These are phyloP conservation scores for Termitomyces sp. DNA, from an alignment of 768 basidiomycete genomes.

Conservation along the genomic window DNA sequence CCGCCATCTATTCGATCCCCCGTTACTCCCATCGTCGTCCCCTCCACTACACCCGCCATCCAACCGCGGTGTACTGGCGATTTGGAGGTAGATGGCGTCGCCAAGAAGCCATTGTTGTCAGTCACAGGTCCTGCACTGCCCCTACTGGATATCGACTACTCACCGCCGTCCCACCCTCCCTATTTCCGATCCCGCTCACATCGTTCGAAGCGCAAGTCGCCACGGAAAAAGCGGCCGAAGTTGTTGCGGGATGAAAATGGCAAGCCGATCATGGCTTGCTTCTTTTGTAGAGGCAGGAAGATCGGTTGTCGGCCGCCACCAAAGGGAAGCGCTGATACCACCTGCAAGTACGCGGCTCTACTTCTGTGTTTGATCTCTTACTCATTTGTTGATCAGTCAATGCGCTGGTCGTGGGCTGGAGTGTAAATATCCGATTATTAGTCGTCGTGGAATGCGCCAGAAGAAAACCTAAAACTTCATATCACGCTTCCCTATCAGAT, in stretches of 20 bases:
- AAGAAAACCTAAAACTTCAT: no score
- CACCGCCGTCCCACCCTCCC: no score
- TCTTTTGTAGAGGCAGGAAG: constrained; percentile 45
- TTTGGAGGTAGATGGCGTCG: constrained; percentile 9
- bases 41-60: not conserved
- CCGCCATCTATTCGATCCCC: not conserved
- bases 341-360: constrained; percentile 40
- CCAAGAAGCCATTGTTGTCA: not conserved
- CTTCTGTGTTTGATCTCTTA: no score
- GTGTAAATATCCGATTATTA: not conserved
- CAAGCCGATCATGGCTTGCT: constrained; percentile 38
- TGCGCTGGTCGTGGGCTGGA: not conserved
- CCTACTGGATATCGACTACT: no score
- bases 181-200: no score
- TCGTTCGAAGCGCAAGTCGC: not conserved
- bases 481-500: no score
- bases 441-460: not conserved
- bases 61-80: constrained; percentile 7
- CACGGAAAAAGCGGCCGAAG: constrained; percentile 1
- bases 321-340: constrained; percentile 28
- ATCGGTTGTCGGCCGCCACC: constrained; percentile 44
- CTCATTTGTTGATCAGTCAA: not conserved
- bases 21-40: not conserved
- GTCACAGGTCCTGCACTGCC: no score
- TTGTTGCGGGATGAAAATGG: no score